Evolutionary conservation across 495 filamentous ascomycete genomes (phyloP), one percentile per base, ranked within the genome.

Genomic region (Penicillium cataractarum): DNA sequence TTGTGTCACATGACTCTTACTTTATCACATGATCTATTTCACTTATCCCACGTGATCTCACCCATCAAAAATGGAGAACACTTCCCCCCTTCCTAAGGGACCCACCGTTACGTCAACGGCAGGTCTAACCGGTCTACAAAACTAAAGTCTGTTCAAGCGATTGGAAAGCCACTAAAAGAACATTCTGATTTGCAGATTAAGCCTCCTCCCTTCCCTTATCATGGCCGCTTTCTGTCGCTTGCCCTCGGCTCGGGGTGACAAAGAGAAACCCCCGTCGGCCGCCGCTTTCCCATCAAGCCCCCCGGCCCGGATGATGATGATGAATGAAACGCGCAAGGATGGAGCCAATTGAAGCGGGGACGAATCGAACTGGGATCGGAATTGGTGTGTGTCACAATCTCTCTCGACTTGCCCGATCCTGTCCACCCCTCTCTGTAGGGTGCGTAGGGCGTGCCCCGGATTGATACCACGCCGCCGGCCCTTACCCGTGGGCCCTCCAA

Each of bases 191-290:
- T 52, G 49, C 49, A 52, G 49, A 52, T 21, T 29, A 17, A 52
- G 22, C 54, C 21, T 40, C 32, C 6, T 33, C 35, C 31, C 8
- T 37, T 22, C 9, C 42, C 42, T 46, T 46, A 46, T 58, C 42
- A 13, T 42, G 17, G 49, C 70, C 70, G 70, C 70, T 73, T 73
- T 66, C 40, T 66, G 35, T 66, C 70, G 70, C 70, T 73, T 73
- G 58, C 39, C 66, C 35, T 63, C 70, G 70, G 70, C 52, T 57
- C 57, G 62, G 52, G 24, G 56, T 71, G 64, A 70, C 69, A 71
- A 70, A 70, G 49, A 71, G 57, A 71, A 65, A 65, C 66, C 58
- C 27, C 15, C 56, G 19, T 58, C 33, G 54, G 57, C 29, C 24
- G 49, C 55, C 54, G 58, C 51, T 57, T 53, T 52, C 40, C 51